Base-by-base conservation (phyloP, 2,329 filamentous ascomycete species). In the Ambrosiella xylebori region DNA sequence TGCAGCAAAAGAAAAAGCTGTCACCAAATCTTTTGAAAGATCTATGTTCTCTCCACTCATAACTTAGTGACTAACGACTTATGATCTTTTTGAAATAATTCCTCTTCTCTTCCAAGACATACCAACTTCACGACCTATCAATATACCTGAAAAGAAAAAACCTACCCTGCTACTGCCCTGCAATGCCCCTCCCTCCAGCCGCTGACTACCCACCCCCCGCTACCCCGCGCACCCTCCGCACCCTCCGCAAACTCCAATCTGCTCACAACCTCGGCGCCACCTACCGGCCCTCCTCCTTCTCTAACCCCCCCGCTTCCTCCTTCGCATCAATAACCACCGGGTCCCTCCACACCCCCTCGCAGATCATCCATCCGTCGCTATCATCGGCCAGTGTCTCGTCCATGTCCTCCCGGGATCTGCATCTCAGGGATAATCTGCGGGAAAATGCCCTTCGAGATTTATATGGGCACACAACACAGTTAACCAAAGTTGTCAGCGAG, bases 201-300 rank as follows among this genome's bases (percentile, higher is more conserved):
- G 69, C 73, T 44, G 72, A 78, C 62, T 71, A 78, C 57, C 74
- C 78, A 64, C 68, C 76, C 53, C 76, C 81, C 61, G 75, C 79
- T 27, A 82, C 81, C 36, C 81, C 82, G 49, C 77, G 81, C 61
- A 81, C 80, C 35, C 79, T 82, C 66, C 80, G 85, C 65, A 77
- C 79, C 52, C 74, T 89, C 61, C 80, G 86, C 64, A 84, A 84
- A 67, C 79, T 88, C 37, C 84, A 88, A 69, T 89, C 86, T 38
- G 85, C 86, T 55, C 85, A 88, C 71, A 74, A 78, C 69, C 70
- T 88, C 57, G 80, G 80, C 66, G 67, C 84, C 61, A 76, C 73
- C 58, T 66, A 71, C 57, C 27, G 79, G 79, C 40, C 47, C 56
- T 3, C 13, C 41, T 13, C 40, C 56, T 9, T 36, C 56, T 0